A percentile compares a stretch with the other conserved stretches of the same genome.
Conservation (phyloP, 306 rosid genomes). For the Pachyrhizus erosus region DNA sequence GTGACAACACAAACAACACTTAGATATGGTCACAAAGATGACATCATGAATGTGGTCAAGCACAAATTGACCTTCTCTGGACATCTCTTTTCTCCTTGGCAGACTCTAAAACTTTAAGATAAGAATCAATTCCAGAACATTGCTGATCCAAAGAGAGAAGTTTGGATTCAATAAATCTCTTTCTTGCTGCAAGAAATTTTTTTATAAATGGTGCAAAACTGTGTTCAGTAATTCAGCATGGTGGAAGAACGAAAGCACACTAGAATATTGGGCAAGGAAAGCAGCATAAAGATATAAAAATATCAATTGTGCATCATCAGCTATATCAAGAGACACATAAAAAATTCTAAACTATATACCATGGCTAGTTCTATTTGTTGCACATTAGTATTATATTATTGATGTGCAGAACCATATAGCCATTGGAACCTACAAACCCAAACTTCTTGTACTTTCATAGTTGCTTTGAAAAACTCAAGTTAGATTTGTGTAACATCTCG, state of each 20-base stretch:
- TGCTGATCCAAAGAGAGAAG: constrained; percentile 77
- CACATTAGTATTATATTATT: constrained; percentile 1
- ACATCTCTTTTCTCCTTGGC: constrained; percentile 83
- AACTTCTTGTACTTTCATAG: not conserved
- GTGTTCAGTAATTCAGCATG: constrained; percentile 31
- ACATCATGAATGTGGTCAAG: constrained; percentile 28
- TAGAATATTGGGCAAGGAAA: constrained; percentile 14
- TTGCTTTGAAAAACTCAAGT: constrained; percentile 28
- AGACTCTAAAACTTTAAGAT: constrained; percentile 69
- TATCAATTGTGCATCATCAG: constrained; percentile 13
- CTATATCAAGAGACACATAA: constrained; percentile 14
- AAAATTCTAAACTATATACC: constrained; percentile 14
- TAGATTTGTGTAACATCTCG: not conserved
- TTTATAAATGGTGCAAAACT: constrained; percentile 12
- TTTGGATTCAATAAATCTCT: constrained; percentile 79
- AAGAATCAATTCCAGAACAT: constrained; percentile 65
- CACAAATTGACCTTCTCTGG: constrained; percentile 68
- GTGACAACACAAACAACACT: not conserved
- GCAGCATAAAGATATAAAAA: constrained; percentile 28
- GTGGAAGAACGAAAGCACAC: constrained; percentile 16
- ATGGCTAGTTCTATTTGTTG: constrained; percentile 30
- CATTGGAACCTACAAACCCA: constrained; percentile 19
- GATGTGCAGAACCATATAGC: constrained; percentile 31
- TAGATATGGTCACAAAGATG: constrained; percentile 19
- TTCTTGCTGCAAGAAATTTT: constrained; percentile 71